Conservation (phyloP, 169 alveolate genomes). For the Plasmodium ovale region DNA sequence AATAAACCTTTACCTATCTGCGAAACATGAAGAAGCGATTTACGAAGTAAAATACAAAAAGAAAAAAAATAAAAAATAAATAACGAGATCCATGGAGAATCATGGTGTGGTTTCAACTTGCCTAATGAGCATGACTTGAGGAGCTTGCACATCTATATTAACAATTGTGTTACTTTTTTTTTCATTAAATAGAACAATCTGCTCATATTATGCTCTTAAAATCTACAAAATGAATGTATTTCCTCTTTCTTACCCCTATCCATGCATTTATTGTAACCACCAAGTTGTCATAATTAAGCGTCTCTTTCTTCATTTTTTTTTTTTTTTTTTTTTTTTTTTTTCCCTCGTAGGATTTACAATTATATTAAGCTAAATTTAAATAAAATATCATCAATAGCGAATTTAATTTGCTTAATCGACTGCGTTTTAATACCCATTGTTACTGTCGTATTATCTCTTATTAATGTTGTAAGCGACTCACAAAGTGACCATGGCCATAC, state of each 20-base stretch:
- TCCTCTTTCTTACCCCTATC: no score
- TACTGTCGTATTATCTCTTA: constrained; percentile 23
- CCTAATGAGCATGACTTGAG: no score
- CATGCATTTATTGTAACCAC: no score
- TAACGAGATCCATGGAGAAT: no score
- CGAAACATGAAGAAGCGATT: neutral
- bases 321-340: neutral
- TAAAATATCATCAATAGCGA: constrained; percentile 48
- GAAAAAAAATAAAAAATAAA: neutral
- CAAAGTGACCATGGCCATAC: neutral
- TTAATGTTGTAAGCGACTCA: constrained; percentile 2
- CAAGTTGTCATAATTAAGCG: constrained; percentile 2
- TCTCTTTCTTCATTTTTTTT: neutral
- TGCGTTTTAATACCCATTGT: constrained; percentile 49
- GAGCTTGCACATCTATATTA: no score
- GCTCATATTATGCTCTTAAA: no score
- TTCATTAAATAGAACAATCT: no score
- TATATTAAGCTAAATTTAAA: constrained; percentile 32
- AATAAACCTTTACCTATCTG: neutral
- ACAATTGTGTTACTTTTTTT: no score
- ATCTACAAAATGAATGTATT: no score
- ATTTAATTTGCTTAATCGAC: constrained; percentile 58
- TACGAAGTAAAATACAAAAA: neutral
- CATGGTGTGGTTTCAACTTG: no score
- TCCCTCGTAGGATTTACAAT: neutral